Percentiles rank a stretch among this genome's conserved stretches.
phyloP scores from a whole-genome alignment of 2,329 filamentous ascomycete genomes.

The Colletotrichum cuscutae region DNA sequence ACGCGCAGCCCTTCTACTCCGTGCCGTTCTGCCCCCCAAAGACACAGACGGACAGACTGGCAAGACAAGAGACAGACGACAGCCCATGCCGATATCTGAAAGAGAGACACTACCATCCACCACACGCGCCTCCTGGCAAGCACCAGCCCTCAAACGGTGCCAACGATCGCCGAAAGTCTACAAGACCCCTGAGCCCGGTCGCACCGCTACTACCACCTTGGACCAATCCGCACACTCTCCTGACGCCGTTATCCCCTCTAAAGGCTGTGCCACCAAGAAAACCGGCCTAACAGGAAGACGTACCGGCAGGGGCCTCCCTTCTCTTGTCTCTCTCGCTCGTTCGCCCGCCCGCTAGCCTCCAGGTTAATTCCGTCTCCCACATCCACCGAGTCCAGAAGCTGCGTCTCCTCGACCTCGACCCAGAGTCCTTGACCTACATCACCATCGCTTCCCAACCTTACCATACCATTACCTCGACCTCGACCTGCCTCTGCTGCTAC shows the following conservation, averaged over 20 bases:
- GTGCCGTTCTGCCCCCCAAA: neutral
- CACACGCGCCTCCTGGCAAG: constrained; percentile 29
- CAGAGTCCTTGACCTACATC: neutral
- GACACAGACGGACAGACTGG: neutral
- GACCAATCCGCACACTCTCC: constrained; percentile 30
- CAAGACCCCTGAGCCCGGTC: constrained; percentile 35
- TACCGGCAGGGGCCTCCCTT: constrained; percentile 29
- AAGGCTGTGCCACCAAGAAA: constrained; percentile 32
- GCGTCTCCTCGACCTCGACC: neutral
- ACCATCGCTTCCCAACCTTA: neutral
- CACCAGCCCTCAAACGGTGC: constrained; percentile 33
- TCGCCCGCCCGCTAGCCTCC: constrained; percentile 11
- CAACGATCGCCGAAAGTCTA: constrained; percentile 34
- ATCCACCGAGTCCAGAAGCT: neutral
- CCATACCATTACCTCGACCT: neutral
- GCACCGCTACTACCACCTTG: constrained; percentile 12
- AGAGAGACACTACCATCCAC: neutral
- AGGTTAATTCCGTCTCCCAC: constrained; percentile 19
- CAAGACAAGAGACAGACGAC: neutral
- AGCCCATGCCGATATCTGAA: neutral
- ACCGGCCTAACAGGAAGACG: constrained; percentile 23
- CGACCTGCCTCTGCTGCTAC: neutral
- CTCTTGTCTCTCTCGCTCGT: constrained; percentile 28
- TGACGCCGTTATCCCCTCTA: constrained; percentile 29
- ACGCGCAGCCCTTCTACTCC: neutral